A percentile compares a stretch with the other conserved stretches of the same genome.
phyloP scores from a whole-genome alignment of 2,329 filamentous ascomycete genomes.

The Colletotrichum sp. region DNA sequence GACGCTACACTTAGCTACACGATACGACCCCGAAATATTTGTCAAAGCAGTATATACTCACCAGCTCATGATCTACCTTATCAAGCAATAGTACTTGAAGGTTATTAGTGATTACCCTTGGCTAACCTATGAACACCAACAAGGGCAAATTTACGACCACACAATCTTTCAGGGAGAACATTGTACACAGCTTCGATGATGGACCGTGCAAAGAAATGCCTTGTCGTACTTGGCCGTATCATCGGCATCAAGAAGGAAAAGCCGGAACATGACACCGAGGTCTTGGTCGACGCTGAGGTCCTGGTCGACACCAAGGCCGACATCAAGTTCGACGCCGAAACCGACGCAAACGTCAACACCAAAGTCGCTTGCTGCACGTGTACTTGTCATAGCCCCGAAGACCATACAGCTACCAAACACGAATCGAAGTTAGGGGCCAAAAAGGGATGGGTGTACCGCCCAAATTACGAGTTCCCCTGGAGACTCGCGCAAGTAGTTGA shows the following conservation, averaged over 20 bases:
- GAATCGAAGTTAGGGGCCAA: not conserved
- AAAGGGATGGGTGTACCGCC: not conserved
- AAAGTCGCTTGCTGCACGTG: not conserved
- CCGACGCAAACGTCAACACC: not conserved
- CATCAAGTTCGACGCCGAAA: not conserved
- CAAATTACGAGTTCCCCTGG: conserved; percentile 21
- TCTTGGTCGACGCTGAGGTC: too few species aligned
- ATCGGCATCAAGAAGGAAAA: not conserved
- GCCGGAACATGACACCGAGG: not conserved
- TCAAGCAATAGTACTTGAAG: too few species aligned
- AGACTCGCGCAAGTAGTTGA: conserved; percentile 16
- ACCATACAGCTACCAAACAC: not conserved
- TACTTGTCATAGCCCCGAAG: not conserved
- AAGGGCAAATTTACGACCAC: too few species aligned
- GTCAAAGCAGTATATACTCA: too few species aligned
- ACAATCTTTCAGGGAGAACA: too few species aligned
- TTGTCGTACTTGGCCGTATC: not conserved
- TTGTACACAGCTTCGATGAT: not conserved
- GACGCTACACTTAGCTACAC: not conserved
- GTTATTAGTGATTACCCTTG: too few species aligned
- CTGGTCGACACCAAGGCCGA: not conserved
- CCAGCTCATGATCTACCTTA: too few species aligned
- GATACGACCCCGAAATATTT: too few species aligned
- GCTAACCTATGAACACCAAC: too few species aligned
- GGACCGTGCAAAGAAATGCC: not conserved